A percentile compares a stretch with the other conserved stretches of the same genome.
These are phyloP conservation scores for Beauveria caledonica DNA, from an alignment of 2,329 filamentous ascomycete genomes.

Conservation along the genomic window DNA sequence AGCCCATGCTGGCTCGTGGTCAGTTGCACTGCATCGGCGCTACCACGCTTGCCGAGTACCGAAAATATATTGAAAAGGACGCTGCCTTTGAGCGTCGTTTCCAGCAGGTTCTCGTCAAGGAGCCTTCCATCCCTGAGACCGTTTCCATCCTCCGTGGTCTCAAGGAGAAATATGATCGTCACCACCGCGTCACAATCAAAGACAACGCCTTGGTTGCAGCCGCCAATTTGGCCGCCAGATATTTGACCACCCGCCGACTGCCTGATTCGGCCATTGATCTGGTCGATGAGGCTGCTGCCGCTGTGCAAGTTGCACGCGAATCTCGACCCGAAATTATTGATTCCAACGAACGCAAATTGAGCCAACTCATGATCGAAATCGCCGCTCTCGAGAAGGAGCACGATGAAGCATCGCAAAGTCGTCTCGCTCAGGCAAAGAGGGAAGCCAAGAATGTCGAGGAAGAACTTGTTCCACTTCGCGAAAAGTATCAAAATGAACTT, in stretches of 20 bases:
- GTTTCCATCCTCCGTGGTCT: constrained; percentile 96
- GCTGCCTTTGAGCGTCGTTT: constrained; percentile 96
- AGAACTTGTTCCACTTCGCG: constrained; percentile 80
- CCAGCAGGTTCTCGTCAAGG: constrained; percentile 96
- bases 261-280: constrained; percentile 96
- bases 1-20: constrained; percentile 94
- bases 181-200: constrained; percentile 94
- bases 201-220: constrained; percentile 88
- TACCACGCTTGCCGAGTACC: constrained; percentile 89
- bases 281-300: constrained; percentile 91
- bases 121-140: constrained; percentile 80
- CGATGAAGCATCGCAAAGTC: constrained; percentile 81
- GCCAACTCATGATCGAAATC: constrained; percentile 94
- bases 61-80: constrained; percentile 99
- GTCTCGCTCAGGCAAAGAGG: constrained; percentile 73
- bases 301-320: constrained; percentile 90
- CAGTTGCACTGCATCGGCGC: constrained; percentile 97
- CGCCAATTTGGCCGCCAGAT: constrained; percentile 85
- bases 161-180: constrained; percentile 96
- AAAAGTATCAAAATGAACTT: constrained; percentile 94
- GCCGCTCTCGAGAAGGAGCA: constrained; percentile 90
- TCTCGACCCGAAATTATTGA: constrained; percentile 95
- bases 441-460: constrained; percentile 93
- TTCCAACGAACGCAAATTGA: constrained; percentile 80
- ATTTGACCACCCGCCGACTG: constrained; percentile 81